Conservation (phyloP, 1,284 basidiomycete species). For the Apiotrichum sp. region DNA sequence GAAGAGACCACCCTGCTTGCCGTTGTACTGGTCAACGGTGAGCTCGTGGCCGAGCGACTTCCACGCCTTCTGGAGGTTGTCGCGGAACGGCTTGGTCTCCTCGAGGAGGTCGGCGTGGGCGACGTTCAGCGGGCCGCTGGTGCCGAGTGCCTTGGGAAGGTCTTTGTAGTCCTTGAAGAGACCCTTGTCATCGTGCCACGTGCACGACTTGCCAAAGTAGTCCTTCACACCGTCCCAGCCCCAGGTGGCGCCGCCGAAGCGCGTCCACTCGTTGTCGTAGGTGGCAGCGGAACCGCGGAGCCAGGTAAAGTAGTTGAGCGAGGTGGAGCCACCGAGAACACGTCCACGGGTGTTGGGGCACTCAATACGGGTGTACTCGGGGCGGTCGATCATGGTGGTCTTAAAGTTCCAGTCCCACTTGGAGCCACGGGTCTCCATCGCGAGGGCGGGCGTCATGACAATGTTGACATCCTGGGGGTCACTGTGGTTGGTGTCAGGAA, state of each 20-base stretch:
- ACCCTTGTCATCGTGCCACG: constrained; percentile 10
- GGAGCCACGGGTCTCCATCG: constrained; percentile 44
- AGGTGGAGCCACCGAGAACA: constrained; percentile 57
- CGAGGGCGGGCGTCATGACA: constrained; percentile 52
- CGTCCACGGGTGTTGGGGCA: constrained; percentile 47
- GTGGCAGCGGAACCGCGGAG: constrained; percentile 56
- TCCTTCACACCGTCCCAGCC: constrained; percentile 9
- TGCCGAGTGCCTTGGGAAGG: constrained; percentile 3
- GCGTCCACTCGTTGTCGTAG: constrained; percentile 52
- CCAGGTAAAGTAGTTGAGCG: constrained; percentile 58
- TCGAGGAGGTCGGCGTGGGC: constrained; percentile 10
- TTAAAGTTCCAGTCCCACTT: constrained; percentile 15
- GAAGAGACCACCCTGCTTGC: constrained; percentile 9
- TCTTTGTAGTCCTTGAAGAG: constrained; percentile 1
- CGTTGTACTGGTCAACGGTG: constrained; percentile 8
- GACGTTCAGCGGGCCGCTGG: constrained; percentile 5
- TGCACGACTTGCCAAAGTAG: constrained; percentile 14
- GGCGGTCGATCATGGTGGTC: constrained; percentile 15
- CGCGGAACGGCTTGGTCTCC: constrained; percentile 13
- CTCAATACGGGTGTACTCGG: constrained; percentile 11
- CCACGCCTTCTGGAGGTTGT: constrained; percentile 10
- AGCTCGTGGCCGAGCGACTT: constrained; percentile 6
- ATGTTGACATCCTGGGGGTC: constrained; percentile 52
- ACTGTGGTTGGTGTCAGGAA: constrained; percentile 46
- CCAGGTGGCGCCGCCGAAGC: constrained; percentile 7